Evolutionary conservation across 2,329 filamentous ascomycete species (phyloP).

Genomic region (Sphaerulina populicola): DNA sequence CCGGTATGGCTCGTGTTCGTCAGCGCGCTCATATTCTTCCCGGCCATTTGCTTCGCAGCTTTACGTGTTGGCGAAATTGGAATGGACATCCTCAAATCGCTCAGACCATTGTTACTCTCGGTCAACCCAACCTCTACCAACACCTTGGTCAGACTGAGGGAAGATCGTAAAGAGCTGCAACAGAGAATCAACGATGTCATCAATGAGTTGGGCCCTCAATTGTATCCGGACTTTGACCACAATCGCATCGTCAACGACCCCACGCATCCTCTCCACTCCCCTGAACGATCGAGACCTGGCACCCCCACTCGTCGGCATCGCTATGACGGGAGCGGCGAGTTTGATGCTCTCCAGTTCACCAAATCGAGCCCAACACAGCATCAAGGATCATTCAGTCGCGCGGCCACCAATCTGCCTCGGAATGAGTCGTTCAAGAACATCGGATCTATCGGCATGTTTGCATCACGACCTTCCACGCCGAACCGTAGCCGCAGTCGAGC

Average conservation of each 20-base stretch:
- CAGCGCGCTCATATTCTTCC: slow-evolving; percentile 70
- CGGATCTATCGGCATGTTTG: slow-evolving; percentile 79
- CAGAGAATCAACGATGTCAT: slow-evolving; percentile 81
- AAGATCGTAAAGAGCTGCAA: slow-evolving; percentile 64
- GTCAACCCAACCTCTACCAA: slow-evolving; percentile 77
- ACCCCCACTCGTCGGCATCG: slow-evolving; percentile 21
- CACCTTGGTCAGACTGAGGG: slow-evolving; percentile 69
- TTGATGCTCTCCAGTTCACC: slow-evolving; percentile 25
- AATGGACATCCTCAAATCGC: slow-evolving; percentile 95
- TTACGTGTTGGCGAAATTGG: slow-evolving; percentile 95
- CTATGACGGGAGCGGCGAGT: slow-evolving; percentile 19
- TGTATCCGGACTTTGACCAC: slow-evolving; percentile 92
- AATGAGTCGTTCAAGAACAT: slow-evolving; percentile 95
- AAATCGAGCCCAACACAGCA: slow-evolving; percentile 20
- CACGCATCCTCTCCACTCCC: slow-evolving; percentile 25
- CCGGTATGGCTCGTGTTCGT: slow-evolving; percentile 70
- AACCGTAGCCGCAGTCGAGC: slow-evolving; percentile 62
- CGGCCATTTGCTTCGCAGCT: slow-evolving; percentile 81
- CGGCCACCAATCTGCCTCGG: slow-evolving; percentile 54
- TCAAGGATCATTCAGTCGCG: slow-evolving; percentile 1
- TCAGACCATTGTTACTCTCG: slow-evolving; percentile 77
- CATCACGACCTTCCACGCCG: slow-evolving; percentile 76
- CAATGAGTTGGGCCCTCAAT: slow-evolving; percentile 88
- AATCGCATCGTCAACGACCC: slow-evolving; percentile 59
- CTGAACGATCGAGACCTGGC: slow-evolving; percentile 22